phyloP scores from a whole-genome alignment of 1,284 basidiomycete genomes.

The Tilletia setariae region DNA sequence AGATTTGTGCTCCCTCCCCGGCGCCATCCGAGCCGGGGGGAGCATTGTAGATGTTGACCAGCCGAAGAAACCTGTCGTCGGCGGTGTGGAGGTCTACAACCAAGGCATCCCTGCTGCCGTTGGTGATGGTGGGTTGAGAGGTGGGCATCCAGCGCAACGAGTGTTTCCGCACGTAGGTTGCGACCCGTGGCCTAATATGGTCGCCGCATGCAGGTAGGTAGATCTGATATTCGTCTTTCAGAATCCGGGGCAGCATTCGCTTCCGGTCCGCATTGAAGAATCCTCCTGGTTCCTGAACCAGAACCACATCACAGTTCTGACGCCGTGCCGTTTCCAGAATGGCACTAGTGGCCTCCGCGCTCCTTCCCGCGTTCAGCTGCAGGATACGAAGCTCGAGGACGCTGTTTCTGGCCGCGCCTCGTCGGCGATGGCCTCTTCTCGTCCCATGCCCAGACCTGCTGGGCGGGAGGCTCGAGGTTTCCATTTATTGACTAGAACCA shows the following conservation, averaged over 20 bases:
- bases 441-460: not conserved
- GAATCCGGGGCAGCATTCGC: conserved; percentile 3
- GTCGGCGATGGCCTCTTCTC: not conserved
- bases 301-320: not conserved
- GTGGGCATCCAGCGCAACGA: not conserved
- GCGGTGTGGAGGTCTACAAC: not conserved
- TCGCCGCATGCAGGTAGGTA: not conserved
- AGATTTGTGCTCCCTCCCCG: not conserved
- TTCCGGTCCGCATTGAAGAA: not conserved
- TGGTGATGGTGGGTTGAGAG: not conserved
- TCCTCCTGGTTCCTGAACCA: conserved; percentile 9
- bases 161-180: conserved; percentile 13
- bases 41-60: conserved; percentile 1
- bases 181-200: not conserved
- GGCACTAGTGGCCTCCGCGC: conserved; percentile 1
- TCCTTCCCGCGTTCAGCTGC: conserved; percentile 7
- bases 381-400: not conserved
- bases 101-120: not conserved
- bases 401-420: not conserved
- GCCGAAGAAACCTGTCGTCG: not conserved
- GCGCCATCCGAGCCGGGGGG: not conserved
- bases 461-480: too few relatives aligned
- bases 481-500: not conserved
- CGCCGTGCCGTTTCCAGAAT: conserved; percentile 1
- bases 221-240: not conserved